Evolutionary conservation across 768 basidiomycete species (phyloP).

Genomic region (Glaciozyma antarctica): DNA sequence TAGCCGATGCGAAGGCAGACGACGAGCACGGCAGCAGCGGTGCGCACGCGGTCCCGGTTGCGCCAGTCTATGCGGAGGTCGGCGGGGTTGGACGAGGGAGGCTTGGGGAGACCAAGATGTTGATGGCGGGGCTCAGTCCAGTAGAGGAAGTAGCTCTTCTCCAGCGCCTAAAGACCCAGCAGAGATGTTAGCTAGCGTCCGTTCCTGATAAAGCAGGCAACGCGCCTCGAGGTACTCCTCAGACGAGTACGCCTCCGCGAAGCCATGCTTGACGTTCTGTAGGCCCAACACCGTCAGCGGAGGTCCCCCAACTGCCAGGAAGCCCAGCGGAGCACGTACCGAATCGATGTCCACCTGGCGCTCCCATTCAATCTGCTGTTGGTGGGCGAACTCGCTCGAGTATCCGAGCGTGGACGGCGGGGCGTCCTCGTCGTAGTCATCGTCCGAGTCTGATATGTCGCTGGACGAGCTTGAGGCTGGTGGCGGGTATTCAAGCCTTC

Average conservation of each 20-base stretch:
- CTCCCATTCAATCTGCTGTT: slow-evolving; percentile 18
- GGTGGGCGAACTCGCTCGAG: background rate
- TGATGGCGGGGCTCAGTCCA: slow-evolving; percentile 34
- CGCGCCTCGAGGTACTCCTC: slow-evolving; percentile 32
- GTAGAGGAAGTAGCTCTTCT: slow-evolving; percentile 35
- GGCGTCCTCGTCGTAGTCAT: slow-evolving; percentile 15
- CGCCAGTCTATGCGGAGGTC: slow-evolving; percentile 71
- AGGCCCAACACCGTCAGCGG: too few relatives aligned
- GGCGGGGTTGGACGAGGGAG: slow-evolving; percentile 27
- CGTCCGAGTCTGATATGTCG: slow-evolving; percentile 18
- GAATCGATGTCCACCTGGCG: slow-evolving; percentile 16
- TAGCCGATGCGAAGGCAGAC: slow-evolving; percentile 94
- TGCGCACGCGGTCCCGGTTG: slow-evolving; percentile 94
- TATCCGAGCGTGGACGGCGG: slow-evolving; percentile 6
- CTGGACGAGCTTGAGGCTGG: background rate
- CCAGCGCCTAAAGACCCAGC: slow-evolving; percentile 19
- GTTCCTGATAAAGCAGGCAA: background rate
- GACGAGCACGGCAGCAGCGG: slow-evolving; percentile 61
- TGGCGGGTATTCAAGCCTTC: background rate
- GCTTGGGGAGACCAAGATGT: slow-evolving; percentile 26
- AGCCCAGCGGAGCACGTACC: background rate
- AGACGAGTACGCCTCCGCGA: slow-evolving; percentile 29
- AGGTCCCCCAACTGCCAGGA: background rate
- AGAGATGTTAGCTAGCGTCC: background rate
- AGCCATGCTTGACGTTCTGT: slow-evolving; percentile 30